These are phyloP conservation scores for Rugosomyces carneus DNA, from an alignment of 1,284 basidiomycete genomes.

Conservation along the genomic window DNA sequence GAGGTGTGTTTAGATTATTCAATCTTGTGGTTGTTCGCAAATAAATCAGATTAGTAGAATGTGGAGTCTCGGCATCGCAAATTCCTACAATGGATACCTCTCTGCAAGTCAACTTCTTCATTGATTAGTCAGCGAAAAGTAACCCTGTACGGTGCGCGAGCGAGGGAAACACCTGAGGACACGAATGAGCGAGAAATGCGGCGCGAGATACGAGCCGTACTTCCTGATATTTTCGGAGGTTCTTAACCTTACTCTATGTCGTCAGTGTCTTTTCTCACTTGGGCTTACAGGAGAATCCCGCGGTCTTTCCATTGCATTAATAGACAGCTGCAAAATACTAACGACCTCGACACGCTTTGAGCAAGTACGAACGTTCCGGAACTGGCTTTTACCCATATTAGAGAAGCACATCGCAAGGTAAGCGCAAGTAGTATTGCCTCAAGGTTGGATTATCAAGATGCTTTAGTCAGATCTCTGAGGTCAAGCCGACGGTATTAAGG, in stretches of 20 bases:
- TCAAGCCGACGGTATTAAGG: constrained; percentile 29
- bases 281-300: constrained; percentile 24
- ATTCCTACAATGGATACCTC: constrained; percentile 63
- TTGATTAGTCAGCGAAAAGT: constrained; percentile 62
- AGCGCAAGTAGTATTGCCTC: constrained; percentile 11
- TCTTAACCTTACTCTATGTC: not conserved
- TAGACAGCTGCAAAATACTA: constrained; percentile 38
- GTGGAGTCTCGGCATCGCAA: constrained; percentile 55
- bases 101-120: constrained; percentile 50
- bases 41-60: constrained; percentile 20
- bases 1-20: constrained; percentile 34
- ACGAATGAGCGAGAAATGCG: constrained; percentile 60
- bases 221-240: constrained; percentile 70
- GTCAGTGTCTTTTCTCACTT: not conserved
- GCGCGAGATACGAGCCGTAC: constrained; percentile 53
- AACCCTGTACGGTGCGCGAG: constrained; percentile 59
- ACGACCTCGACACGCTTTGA: constrained; percentile 58
- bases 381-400: constrained; percentile 66
- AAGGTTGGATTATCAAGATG: not conserved
- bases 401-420: constrained; percentile 47
- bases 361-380: constrained; percentile 57
- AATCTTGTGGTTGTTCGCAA: not conserved
- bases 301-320: constrained; percentile 28
- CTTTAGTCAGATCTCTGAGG: constrained; percentile 6
- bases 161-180: constrained; percentile 64